Evolutionary conservation across 805 yeast species (phyloP).

Genomic region (Saturnispora zaruensis): DNA sequence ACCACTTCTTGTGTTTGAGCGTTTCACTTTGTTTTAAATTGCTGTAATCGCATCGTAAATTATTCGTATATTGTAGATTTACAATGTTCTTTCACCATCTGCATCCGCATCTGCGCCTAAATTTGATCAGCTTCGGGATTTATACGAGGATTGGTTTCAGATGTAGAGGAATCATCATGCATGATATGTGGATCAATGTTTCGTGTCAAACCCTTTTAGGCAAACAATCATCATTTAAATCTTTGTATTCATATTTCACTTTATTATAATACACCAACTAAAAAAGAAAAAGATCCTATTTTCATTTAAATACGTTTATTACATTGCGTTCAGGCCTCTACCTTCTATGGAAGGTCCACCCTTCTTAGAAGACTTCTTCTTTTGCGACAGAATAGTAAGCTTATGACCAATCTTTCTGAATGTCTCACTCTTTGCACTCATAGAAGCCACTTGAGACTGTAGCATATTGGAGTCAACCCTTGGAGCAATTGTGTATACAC

Average conservation of each 20-base stretch:
- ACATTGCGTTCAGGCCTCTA: slow-evolving; percentile 31
- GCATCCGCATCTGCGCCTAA: no score
- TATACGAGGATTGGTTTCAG: no score
- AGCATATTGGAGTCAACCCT: slow-evolving; percentile 48
- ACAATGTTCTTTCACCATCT: neutral
- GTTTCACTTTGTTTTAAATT: neutral
- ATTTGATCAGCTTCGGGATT: no score
- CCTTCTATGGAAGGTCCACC: slow-evolving; percentile 80
- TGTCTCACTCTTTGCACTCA: slow-evolving; percentile 57
- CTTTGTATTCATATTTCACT: neutral
- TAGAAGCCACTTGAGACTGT: slow-evolving; percentile 30
- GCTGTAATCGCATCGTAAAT: neutral
- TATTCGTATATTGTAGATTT: neutral
- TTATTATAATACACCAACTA: neutral
- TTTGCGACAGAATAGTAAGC: slow-evolving; percentile 38
- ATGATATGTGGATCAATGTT: no score
- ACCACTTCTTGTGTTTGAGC: neutral
- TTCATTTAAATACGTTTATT: neutral
- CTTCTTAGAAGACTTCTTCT: slow-evolving; percentile 46
- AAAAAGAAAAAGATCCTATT: neutral
- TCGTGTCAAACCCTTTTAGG: no score
- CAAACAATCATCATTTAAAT: neutral
- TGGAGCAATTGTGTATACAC: slow-evolving; percentile 89
- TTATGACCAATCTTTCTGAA: slow-evolving; percentile 68
- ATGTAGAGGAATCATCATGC: no score